Percentiles rank a stretch among this genome's conserved stretches.
Conservation (phyloP, 495 filamentous ascomycete species). For the Aspergillus haitiensis region DNA sequence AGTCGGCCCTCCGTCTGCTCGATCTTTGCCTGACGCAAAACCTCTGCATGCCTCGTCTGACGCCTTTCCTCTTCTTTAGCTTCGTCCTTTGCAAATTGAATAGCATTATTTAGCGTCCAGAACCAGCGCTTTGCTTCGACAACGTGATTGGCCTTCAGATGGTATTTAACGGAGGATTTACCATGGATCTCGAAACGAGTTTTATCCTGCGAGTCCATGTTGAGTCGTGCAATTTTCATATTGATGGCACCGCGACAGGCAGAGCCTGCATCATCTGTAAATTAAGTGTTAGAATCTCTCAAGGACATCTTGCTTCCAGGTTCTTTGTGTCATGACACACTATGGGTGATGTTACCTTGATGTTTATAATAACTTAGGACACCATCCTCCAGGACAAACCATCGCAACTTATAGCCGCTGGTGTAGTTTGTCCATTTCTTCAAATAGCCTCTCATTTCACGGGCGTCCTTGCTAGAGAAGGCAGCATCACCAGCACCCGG, state of each 20-base stretch:
- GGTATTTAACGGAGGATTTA: constrained; percentile 98
- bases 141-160: constrained; percentile 93
- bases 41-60: constrained; percentile 69
- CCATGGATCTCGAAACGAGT: constrained; percentile 95
- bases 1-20: constrained; percentile 52
- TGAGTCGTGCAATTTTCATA: constrained; percentile 91
- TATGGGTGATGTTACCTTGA: constrained; percentile 56
- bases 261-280: constrained; percentile 64
- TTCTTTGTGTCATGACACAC: not conserved
- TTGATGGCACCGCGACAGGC: constrained; percentile 96
- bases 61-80: constrained; percentile 82
- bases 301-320: not conserved
- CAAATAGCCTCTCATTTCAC: constrained; percentile 97
- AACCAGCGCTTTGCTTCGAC: constrained; percentile 67
- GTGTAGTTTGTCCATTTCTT: constrained; percentile 99
- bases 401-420: constrained; percentile 90
- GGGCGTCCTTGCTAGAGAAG: constrained; percentile 76
- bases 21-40: constrained; percentile 71
- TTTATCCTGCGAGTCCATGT: constrained; percentile 96
- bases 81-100: constrained; percentile 97
- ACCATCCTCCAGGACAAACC: constrained; percentile 97
- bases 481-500: constrained; percentile 57
- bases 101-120: constrained; percentile 98
- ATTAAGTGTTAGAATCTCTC: constrained; percentile 10
- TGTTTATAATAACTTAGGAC: constrained; percentile 99